Evolutionary conservation across 2,329 filamentous ascomycete genomes (phyloP).

Genomic region (Cercospora sesami): DNA sequence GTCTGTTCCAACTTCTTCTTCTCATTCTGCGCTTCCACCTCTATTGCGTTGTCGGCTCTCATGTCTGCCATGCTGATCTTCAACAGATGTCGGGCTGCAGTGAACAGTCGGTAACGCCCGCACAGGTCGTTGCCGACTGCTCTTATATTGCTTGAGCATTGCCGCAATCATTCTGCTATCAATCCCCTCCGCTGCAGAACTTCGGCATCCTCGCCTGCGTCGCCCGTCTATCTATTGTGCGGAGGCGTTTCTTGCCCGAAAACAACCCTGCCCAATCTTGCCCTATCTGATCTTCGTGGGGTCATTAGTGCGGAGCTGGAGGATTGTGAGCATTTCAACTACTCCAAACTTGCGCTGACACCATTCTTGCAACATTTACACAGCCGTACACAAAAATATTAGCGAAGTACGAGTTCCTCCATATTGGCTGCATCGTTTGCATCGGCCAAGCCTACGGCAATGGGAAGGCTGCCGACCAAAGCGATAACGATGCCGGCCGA

Average conservation of each 20-base stretch:
- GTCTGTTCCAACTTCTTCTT: conserved; percentile 18
- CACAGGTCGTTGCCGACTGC: background rate
- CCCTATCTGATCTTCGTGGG: conserved; percentile 5
- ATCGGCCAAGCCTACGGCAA: conserved; percentile 4
- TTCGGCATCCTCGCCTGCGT: conserved; percentile 5
- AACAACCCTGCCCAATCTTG: background rate
- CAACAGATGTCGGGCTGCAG: background rate
- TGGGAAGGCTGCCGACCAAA: conserved; percentile 4
- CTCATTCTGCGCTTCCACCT: conserved; percentile 16
- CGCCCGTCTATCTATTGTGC: background rate
- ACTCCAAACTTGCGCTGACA: background rate
- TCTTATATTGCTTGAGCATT: conserved; percentile 3
- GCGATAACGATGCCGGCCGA: conserved; percentile 2
- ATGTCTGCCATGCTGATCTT: background rate
- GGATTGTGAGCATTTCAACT: background rate
- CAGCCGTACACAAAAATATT: background rate
- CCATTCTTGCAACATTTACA: background rate
- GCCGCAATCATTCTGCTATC: background rate
- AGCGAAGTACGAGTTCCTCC: background rate
- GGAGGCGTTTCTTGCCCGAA: conserved; percentile 2
- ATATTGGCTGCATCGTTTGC: background rate
- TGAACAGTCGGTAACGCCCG: background rate
- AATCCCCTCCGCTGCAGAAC: background rate
- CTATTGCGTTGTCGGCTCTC: conserved; percentile 4
- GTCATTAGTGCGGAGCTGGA: background rate